Percentiles rank a stretch among this genome's conserved stretches.
phyloP scores from a whole-genome alignment of 2,329 filamentous ascomycete genomes.

The Myriangium duriaei region DNA sequence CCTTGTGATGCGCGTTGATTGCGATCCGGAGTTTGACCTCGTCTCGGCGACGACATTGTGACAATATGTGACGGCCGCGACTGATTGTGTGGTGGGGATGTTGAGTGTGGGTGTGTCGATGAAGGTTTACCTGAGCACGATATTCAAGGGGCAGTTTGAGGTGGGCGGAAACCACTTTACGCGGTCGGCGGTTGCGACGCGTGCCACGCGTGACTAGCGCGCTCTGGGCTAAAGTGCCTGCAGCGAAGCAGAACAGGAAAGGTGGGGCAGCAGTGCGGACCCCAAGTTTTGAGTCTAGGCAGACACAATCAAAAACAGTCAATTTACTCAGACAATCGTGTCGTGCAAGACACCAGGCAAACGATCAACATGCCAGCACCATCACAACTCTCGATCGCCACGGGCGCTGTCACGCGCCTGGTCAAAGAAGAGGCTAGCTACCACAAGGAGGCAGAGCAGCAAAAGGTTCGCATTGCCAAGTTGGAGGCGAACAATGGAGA shows the following conservation, averaged over 20 bases:
- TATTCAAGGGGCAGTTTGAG: no score
- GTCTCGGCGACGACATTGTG: slow-evolving; percentile 52
- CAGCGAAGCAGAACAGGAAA: slow-evolving; percentile 1
- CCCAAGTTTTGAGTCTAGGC: no score
- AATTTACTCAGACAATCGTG: background rate
- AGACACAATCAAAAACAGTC: background rate
- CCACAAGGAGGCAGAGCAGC: slow-evolving; percentile 68
- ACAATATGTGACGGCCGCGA: slow-evolving; percentile 8
- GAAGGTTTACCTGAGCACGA: slow-evolving; percentile 1
- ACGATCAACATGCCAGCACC: slow-evolving; percentile 63
- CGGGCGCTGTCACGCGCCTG: slow-evolving; percentile 65
- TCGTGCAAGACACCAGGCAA: background rate
- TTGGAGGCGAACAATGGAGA: slow-evolving; percentile 44
- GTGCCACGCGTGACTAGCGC: slow-evolving; percentile 5
- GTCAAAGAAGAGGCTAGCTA: slow-evolving; percentile 89
- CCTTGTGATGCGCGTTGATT: slow-evolving; percentile 43
- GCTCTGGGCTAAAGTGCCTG: slow-evolving; percentile 7
- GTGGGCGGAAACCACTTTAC: slow-evolving; percentile 10
- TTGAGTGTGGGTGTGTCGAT: slow-evolving; percentile 1
- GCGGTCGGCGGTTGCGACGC: slow-evolving; percentile 4
- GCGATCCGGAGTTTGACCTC: slow-evolving; percentile 44
- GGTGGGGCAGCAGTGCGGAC: background rate
- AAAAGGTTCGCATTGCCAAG: slow-evolving; percentile 58
- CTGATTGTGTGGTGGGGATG: slow-evolving; percentile 7
- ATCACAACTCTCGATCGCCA: slow-evolving; percentile 65